Conservation (phyloP, 495 filamentous ascomycete genomes). For the Viridothelium virens region DNA sequence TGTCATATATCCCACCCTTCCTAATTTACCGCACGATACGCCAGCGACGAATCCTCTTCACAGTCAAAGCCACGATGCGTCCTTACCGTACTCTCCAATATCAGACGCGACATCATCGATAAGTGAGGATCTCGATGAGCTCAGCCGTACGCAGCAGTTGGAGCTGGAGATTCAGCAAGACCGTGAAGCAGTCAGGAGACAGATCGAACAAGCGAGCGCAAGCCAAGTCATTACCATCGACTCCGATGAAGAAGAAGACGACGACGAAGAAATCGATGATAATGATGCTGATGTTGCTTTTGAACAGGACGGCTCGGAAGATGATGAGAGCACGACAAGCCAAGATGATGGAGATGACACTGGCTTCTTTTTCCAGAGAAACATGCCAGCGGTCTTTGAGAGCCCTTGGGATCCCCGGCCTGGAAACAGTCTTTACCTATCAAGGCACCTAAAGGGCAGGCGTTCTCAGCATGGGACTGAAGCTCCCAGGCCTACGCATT, state of each 20-base stretch:
- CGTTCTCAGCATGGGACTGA: not conserved
- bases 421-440: conserved; percentile 17
- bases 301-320: conserved; percentile 18
- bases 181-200: conserved; percentile 44
- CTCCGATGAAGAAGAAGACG: conserved; percentile 23
- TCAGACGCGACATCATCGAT: not conserved
- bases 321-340: conserved; percentile 14
- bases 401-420: conserved; percentile 3
- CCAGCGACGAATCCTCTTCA: not conserved
- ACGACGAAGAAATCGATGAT: conserved; percentile 12
- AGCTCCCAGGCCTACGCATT: not conserved
- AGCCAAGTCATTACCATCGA: conserved; percentile 47
- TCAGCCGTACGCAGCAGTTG: conserved; percentile 15
- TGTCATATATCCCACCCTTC: not conserved
- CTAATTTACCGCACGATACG: not conserved
- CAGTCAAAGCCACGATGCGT: not conserved
- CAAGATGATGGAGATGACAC: conserved; percentile 31
- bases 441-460: conserved; percentile 11
- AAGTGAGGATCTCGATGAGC: conserved; percentile 23
- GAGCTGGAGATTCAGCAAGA: conserved; percentile 35
- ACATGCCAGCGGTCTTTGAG: conserved; percentile 28
- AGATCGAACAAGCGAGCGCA: conserved; percentile 43
- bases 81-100: not conserved
- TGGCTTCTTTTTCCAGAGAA: conserved; percentile 33
- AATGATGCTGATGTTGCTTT: conserved; percentile 14